Evolutionary conservation across 2,329 filamentous ascomycete genomes (phyloP).

Genomic region (Fusarium irregulare): DNA sequence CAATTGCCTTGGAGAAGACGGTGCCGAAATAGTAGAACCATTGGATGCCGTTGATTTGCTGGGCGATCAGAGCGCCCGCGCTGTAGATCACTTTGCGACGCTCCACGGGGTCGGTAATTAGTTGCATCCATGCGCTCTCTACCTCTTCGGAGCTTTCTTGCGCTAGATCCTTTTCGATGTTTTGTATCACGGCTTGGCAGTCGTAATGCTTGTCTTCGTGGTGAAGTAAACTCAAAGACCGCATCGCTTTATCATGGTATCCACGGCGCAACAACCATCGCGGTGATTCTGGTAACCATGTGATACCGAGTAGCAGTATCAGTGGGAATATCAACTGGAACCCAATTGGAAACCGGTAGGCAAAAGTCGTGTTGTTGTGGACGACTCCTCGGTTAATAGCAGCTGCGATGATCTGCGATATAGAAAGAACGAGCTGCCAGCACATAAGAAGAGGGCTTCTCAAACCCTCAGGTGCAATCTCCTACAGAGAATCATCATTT

Average conservation of each 20-base stretch:
- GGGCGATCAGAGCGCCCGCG: constrained; percentile 57
- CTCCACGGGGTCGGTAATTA: constrained; percentile 58
- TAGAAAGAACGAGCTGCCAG: constrained; percentile 54
- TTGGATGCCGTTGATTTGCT: constrained; percentile 62
- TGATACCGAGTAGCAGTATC: constrained; percentile 34
- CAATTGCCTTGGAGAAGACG: constrained; percentile 57
- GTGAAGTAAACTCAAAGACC: constrained; percentile 57
- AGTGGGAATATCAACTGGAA: constrained; percentile 47
- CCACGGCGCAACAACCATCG: constrained; percentile 53
- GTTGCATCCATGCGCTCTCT: constrained; percentile 53
- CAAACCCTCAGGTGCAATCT: constrained; percentile 48
- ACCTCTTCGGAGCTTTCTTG: constrained; percentile 47
- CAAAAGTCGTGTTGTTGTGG: constrained; percentile 46
- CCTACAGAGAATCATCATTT: constrained; percentile 19
- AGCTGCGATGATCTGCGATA: constrained; percentile 53
- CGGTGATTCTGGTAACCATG: constrained; percentile 47
- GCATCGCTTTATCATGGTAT: constrained; percentile 53
- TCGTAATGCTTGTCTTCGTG: constrained; percentile 53
- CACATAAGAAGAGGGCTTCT: constrained; percentile 53
- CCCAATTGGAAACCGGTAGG: constrained; percentile 51
- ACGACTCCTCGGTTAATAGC: constrained; percentile 48
- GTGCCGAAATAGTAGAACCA: constrained; percentile 59
- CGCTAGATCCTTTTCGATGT: constrained; percentile 58
- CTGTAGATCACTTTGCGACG: constrained; percentile 59
- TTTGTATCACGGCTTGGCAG: constrained; percentile 51